Evolutionary conservation across 2,329 filamentous ascomycete species (phyloP), one percentile per base, ranked within the genome.

Genomic region (Aspergillus tubingensis): DNA sequence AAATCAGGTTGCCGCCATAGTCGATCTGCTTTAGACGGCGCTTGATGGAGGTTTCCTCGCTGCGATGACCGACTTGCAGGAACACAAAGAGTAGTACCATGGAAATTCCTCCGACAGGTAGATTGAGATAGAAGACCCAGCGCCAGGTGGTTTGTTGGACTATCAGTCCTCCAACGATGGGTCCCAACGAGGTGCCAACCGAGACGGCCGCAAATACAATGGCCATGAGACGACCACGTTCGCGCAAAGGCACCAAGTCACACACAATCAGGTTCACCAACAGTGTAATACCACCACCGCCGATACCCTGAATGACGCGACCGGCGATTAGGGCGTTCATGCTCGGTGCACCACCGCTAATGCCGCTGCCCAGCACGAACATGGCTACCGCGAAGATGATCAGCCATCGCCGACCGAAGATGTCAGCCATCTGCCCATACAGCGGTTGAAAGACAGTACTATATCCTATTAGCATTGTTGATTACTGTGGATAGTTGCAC

Each of bases 231-330:
- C 70, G 70, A 1, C 68, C 70, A 36, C 70, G 62, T 30, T 75
- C 70, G 11, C 72, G 61, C 25, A 82, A 67, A 10, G 80, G 77
- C 3, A 82, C 77, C 44, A 82, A 70, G 60, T 83, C 80, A n/a
- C 78, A 77, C 2, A 82, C 71, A 1, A 82, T 72, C 17, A 82
- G 75, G 36, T 81, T 77, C 0, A 74, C 76, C 51, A 83, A 65
- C 1, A 72, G 59, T 19, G 62, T 68, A 62, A 81, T 76, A 0
- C 82, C 82, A 2, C 79, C 81, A 1, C 72, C 77, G 0, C 82
- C 82, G 2, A 82, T 67, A 0, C 86, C 86, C 58, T 88, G 84
- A 1, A 88, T 70, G 0, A 78, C 77, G 1, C 85, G 78, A n/a
- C 83, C 84, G 62, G 76, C 78, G 11, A 89, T 84, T 2, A 89